These are phyloP conservation scores for Candida dubliniensis DNA, from an alignment of 1,139 yeast species.

Conservation along the genomic window DNA sequence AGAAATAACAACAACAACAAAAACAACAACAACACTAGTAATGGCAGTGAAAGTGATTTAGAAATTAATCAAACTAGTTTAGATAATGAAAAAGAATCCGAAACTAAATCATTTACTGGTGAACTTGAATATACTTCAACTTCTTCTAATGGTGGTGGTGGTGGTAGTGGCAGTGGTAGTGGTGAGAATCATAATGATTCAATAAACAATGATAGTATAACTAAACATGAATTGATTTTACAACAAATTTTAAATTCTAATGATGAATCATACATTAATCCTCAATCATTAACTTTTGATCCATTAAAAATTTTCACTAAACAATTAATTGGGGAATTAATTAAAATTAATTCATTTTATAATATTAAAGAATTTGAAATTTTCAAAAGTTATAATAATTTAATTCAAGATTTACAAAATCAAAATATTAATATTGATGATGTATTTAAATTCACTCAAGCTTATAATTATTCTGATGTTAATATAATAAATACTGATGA, in stretches of 20 bases:
- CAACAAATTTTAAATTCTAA: slow-evolving; percentile 1
- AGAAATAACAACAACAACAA: not conserved
- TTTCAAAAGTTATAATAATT: slow-evolving; percentile 42
- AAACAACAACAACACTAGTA: too few relatives aligned
- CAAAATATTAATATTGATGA: slow-evolving; percentile 31
- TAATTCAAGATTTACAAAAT: slow-evolving; percentile 39
- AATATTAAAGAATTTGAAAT: slow-evolving; percentile 48
- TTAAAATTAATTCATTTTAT: slow-evolving; percentile 59
- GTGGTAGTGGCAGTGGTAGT: too few relatives aligned
- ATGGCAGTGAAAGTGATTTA: slow-evolving; percentile 5
- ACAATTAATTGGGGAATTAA: slow-evolving; percentile 55
- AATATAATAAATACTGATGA: slow-evolving; percentile 19
- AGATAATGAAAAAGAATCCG: slow-evolving; percentile 10
- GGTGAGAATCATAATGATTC: too few relatives aligned
- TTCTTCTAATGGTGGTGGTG: slow-evolving; percentile 1
- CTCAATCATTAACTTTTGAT: slow-evolving; percentile 28
- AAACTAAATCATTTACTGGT: slow-evolving; percentile 20
- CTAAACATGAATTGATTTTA: not conserved
- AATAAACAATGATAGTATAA: too few relatives aligned
- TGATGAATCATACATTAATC: slow-evolving; percentile 16
- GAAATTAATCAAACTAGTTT: slow-evolving; percentile 8
- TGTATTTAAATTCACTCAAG: slow-evolving; percentile 20
- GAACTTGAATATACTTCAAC: slow-evolving; percentile 31
- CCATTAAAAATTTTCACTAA: slow-evolving; percentile 51
- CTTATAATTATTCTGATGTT: slow-evolving; percentile 8